phyloP scores from a whole-genome alignment of 768 basidiomycete species.

The Tremella yokohamensis region DNA sequence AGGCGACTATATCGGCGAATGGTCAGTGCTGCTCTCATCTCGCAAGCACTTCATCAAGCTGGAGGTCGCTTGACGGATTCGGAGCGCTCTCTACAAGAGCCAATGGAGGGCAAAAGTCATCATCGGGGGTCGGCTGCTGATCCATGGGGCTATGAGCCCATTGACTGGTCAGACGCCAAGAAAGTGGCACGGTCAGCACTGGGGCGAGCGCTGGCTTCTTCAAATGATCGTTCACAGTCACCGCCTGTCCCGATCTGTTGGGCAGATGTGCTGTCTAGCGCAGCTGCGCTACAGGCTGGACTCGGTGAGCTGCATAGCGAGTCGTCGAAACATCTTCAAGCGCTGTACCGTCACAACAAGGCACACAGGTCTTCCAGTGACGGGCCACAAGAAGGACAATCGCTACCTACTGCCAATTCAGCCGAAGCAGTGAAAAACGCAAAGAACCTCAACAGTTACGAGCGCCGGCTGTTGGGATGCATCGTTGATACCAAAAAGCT shows the following conservation, averaged over 20 bases:
- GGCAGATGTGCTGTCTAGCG: slow-evolving; percentile 23
- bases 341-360: neutral
- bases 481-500: slow-evolving; percentile 75
- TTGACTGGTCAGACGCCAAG: slow-evolving; percentile 14
- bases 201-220: slow-evolving; percentile 10
- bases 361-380: neutral
- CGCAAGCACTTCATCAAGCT: neutral
- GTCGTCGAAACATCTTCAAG: slow-evolving; percentile 17
- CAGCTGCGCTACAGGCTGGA: slow-evolving; percentile 12
- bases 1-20: neutral
- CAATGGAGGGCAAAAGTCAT: slow-evolving; percentile 5
- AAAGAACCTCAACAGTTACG: slow-evolving; percentile 71
- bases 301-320: slow-evolving; percentile 19
- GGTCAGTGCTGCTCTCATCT: slow-evolving; percentile 2
- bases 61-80: neutral
- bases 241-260: slow-evolving; percentile 12
- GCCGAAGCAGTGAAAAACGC: slow-evolving; percentile 74
- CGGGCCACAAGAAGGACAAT: slow-evolving; percentile 29
- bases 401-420: slow-evolving; percentile 58
- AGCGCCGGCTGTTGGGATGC: slow-evolving; percentile 72
- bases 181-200: slow-evolving; percentile 21
- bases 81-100: slow-evolving; percentile 12
- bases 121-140: neutral
- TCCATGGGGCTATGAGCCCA: slow-evolving; percentile 17
- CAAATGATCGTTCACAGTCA: neutral